Evolutionary conservation across 208 protist genomes (phyloP).

Genomic region (Leishmania arabica): DNA sequence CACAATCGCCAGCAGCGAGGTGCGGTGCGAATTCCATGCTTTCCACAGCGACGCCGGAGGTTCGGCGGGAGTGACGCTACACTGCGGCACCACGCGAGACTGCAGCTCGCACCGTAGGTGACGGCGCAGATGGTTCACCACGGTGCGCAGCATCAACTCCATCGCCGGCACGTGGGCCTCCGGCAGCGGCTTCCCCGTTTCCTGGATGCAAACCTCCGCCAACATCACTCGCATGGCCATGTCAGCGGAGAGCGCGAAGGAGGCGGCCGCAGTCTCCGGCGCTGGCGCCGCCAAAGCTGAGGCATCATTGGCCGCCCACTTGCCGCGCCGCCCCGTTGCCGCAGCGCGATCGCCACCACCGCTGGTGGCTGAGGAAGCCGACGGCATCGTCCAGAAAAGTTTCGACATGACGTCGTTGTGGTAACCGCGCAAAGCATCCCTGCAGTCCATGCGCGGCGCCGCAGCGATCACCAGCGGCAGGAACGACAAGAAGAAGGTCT

Average conservation of each 20-base stretch:
- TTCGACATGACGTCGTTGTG: slow-evolving; percentile 19
- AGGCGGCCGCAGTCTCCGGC: neutral
- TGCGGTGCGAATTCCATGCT: neutral
- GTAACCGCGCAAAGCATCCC: neutral
- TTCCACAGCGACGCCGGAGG: neutral
- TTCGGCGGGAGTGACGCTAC: neutral
- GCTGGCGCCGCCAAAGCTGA: neutral
- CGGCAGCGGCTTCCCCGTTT: slow-evolving; percentile 6
- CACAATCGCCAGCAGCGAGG: neutral
- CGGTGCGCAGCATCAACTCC: slow-evolving; percentile 19
- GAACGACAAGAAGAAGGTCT: slow-evolving; percentile 16
- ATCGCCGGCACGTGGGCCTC: slow-evolving; percentile 21
- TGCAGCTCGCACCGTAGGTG: slow-evolving; percentile 1
- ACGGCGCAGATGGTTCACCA: slow-evolving; percentile 11
- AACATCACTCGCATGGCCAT: slow-evolving; percentile 13
- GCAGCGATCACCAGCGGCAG: slow-evolving; percentile 1
- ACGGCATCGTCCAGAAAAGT: slow-evolving; percentile 7
- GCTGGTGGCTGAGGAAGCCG: neutral
- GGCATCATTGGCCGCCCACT: slow-evolving; percentile 6
- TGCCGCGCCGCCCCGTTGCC: neutral
- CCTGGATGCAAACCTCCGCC: slow-evolving; percentile 18
- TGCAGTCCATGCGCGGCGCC: slow-evolving; percentile 7
- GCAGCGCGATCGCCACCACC: neutral
- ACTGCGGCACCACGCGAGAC: neutral
- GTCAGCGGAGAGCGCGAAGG: slow-evolving; percentile 12